Evolutionary conservation across 108 stramenopile species (phyloP).

Genomic region (Fragilariopsis cylindrus): DNA sequence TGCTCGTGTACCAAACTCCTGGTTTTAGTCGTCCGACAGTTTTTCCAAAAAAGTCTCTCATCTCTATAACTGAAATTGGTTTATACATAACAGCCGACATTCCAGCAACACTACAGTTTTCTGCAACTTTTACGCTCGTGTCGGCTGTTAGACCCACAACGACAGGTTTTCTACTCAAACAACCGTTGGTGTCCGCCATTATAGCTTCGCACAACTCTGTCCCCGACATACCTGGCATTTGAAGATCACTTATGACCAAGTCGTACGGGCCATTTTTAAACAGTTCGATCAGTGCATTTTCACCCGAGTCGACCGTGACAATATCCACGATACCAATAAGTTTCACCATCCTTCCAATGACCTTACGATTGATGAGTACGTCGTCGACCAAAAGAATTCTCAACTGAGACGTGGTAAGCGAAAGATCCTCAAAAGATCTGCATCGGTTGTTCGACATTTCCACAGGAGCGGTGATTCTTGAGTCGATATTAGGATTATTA

Average conservation of each 20-base stretch:
- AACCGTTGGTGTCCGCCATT: background rate
- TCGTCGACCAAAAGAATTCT: conserved; percentile 23
- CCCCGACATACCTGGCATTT: conserved; percentile 20
- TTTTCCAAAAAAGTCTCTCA: conserved; percentile 8
- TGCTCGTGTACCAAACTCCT: conserved; percentile 4
- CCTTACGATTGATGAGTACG: conserved; percentile 26
- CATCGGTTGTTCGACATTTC: background rate
- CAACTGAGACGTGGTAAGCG: conserved; percentile 3
- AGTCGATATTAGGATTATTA: background rate
- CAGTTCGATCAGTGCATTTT: conserved; percentile 8
- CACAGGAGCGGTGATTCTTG: background rate
- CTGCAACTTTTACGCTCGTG: conserved; percentile 5
- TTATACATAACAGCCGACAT: conserved; percentile 11
- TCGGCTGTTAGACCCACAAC: conserved; percentile 16
- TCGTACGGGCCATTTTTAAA: conserved; percentile 2
- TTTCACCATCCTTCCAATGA: conserved; percentile 18
- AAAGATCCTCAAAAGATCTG: background rate
- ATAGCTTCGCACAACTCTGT: conserved; percentile 2
- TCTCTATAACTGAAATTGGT: conserved; percentile 10
- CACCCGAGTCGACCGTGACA: conserved; percentile 7
- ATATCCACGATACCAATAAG: conserved; percentile 1
- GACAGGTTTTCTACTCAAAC: background rate
- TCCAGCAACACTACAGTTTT: background rate
- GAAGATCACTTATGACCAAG: conserved; percentile 25
- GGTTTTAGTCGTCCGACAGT: background rate